Percentiles rank a stretch among this genome's conserved stretches.
Evolutionary conservation across 2,329 filamentous ascomycete species (phyloP).

Genomic region (Rhexocercosporidium sp.): DNA sequence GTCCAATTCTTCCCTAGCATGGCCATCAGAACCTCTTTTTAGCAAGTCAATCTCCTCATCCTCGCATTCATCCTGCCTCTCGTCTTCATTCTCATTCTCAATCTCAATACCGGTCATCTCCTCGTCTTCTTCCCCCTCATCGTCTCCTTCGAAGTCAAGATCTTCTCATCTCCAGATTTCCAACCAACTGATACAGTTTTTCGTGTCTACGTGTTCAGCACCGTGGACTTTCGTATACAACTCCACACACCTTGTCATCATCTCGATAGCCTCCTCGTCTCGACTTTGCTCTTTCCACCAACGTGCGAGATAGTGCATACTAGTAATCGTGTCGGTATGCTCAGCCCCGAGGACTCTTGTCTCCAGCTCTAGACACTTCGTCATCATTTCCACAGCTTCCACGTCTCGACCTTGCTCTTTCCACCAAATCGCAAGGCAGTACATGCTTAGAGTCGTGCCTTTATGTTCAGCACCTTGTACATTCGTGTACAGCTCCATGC

Average conservation of each 20-base stretch:
- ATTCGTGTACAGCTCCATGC: neutral
- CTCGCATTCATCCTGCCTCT: neutral
- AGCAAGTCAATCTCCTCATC: neutral
- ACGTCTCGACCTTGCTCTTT: neutral
- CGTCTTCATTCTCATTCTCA: neutral
- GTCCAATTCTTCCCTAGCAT: neutral
- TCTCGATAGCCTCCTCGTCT: neutral
- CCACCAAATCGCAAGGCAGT: neutral
- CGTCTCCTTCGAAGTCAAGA: no score
- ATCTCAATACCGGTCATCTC: neutral
- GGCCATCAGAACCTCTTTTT: neutral
- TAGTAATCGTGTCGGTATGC: constrained; percentile 14
- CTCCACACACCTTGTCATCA: constrained; percentile 7
- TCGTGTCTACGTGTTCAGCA: neutral
- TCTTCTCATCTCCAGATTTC: neutral
- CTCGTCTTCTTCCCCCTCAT: neutral
- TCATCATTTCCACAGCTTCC: neutral
- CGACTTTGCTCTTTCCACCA: neutral
- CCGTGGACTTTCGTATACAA: neutral
- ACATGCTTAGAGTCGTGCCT: neutral
- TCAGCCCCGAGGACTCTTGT: constrained; percentile 8
- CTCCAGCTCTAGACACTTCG: neutral
- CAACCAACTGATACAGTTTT: neutral
- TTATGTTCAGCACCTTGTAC: neutral
- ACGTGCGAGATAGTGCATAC: constrained; percentile 13